phyloP scores from a whole-genome alignment of 805 yeast genomes.

The Zygosaccharomyces rouxii region DNA sequence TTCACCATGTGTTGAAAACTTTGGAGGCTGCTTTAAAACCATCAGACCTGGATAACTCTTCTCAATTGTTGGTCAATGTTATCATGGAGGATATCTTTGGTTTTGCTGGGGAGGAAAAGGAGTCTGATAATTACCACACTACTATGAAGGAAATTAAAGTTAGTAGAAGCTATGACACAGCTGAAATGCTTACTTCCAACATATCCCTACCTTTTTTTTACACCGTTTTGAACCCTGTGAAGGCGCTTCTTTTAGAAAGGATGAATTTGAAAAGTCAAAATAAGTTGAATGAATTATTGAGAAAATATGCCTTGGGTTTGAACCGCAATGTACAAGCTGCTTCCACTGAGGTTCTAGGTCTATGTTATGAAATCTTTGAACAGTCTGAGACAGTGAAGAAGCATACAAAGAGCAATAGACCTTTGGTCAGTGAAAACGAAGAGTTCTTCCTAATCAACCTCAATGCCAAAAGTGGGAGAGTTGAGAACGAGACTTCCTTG shows the following conservation, averaged over 20 bases:
- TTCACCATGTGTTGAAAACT: slow-evolving; percentile 64
- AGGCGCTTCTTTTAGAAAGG: slow-evolving; percentile 56
- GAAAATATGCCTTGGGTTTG: slow-evolving; percentile 76
- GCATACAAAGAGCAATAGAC: not conserved
- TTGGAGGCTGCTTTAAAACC: slow-evolving; percentile 44
- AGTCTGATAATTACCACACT: slow-evolving; percentile 83
- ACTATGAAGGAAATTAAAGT: slow-evolving; percentile 87
- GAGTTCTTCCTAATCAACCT: slow-evolving; percentile 73
- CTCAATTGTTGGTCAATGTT: slow-evolving; percentile 56
- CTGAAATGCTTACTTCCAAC: slow-evolving; percentile 66
- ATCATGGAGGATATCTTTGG: slow-evolving; percentile 94
- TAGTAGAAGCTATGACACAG: slow-evolving; percentile 84
- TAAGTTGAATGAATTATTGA: slow-evolving; percentile 72
- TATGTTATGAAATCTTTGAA: slow-evolving; percentile 69
- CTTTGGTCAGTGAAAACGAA: slow-evolving; percentile 40
- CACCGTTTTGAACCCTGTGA: slow-evolving; percentile 62
- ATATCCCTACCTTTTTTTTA: slow-evolving; percentile 56
- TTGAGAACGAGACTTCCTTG: slow-evolving; percentile 51
- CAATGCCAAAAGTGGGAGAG: slow-evolving; percentile 52
- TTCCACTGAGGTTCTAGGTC: slow-evolving; percentile 53
- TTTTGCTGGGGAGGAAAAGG: slow-evolving; percentile 87
- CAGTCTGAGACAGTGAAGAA: slow-evolving; percentile 39
- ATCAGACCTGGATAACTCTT: slow-evolving; percentile 73
- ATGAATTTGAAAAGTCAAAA: slow-evolving; percentile 64
- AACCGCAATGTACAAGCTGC: slow-evolving; percentile 60